phyloP scores from a whole-genome alignment of 495 filamentous ascomycete species.

The Xylaria bambusicola region DNA sequence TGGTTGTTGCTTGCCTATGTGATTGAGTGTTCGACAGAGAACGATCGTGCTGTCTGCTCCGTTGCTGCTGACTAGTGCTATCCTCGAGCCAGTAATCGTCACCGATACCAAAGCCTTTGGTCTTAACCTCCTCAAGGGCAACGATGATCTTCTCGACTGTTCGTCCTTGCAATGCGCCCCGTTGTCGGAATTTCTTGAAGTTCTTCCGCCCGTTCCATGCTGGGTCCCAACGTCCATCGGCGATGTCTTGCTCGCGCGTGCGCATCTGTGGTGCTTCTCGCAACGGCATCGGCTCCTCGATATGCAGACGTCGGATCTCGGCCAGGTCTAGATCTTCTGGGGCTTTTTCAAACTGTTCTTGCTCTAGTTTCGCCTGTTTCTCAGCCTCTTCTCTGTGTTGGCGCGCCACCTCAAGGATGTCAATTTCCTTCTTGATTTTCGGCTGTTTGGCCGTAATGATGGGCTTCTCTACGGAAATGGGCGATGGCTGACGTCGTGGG shows the following conservation, averaged over 20 bases:
- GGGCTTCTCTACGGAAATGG: conserved; percentile 17
- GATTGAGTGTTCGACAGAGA: conserved; percentile 24
- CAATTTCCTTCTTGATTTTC: conserved; percentile 59
- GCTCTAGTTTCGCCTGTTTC: conserved; percentile 58
- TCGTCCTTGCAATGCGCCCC: conserved; percentile 53
- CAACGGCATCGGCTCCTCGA: conserved; percentile 79
- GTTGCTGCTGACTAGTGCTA: conserved; percentile 29
- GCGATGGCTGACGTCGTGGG: conserved; percentile 29
- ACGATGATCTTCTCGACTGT: conserved; percentile 66
- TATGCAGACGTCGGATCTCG: conserved; percentile 71
- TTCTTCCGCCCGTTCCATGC: conserved; percentile 95
- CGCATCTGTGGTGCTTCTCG: conserved; percentile 28
- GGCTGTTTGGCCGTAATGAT: conserved; percentile 8
- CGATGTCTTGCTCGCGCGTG: conserved; percentile 46
- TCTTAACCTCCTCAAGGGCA: conserved; percentile 73
- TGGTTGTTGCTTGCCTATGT: conserved; percentile 18
- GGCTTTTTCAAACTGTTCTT: conserved; percentile 53
- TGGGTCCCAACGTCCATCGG: conserved; percentile 76
- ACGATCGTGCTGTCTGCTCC: conserved; percentile 32
- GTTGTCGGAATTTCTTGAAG: conserved; percentile 85
- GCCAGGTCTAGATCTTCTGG: conserved; percentile 63
- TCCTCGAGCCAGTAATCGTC: conserved; percentile 77
- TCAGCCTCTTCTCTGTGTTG: conserved; percentile 71
- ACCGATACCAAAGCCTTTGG: conserved; percentile 80
- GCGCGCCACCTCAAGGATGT: conserved; percentile 69